phyloP scores from a whole-genome alignment of 306 rosid genomes.

The Castanospermum australe region DNA sequence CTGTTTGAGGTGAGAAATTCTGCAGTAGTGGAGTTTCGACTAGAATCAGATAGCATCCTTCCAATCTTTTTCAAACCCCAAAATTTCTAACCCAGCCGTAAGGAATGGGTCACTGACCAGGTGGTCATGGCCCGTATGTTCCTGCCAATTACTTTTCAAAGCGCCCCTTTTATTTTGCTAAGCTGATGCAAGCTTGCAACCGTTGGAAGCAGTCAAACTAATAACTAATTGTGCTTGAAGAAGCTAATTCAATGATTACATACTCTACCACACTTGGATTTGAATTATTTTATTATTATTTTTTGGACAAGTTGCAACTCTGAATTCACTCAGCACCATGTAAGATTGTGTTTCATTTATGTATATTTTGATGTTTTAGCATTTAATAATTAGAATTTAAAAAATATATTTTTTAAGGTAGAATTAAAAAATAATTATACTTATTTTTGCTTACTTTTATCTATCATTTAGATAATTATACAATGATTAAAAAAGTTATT shows the following conservation, averaged over 20 bases:
- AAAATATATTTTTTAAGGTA: no score
- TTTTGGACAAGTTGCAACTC: neutral
- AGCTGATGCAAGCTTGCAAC: neutral
- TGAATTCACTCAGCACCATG: no score
- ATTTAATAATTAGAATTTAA: no score
- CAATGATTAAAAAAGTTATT: no score
- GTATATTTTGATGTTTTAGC: no score
- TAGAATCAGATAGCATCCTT: neutral
- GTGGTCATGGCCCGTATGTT: neutral
- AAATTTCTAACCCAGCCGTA: conserved; percentile 38
- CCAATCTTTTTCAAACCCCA: neutral
- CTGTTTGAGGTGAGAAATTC: conserved; percentile 4
- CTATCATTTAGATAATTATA: no score
- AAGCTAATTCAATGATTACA: neutral
- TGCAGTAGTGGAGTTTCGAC: neutral
- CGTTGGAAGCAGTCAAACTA: conserved; percentile 30
- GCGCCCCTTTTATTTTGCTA: no score
- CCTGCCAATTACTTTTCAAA: no score
- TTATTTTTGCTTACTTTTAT: no score
- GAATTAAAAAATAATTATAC: no score
- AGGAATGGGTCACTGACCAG: conserved; percentile 34
- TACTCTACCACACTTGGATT: neutral
- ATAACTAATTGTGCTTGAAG: neutral
- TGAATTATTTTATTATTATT: neutral
- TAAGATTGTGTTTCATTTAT: no score